phyloP scores from a whole-genome alignment of 1,284 basidiomycete genomes.

The Leccinum insolens region DNA sequence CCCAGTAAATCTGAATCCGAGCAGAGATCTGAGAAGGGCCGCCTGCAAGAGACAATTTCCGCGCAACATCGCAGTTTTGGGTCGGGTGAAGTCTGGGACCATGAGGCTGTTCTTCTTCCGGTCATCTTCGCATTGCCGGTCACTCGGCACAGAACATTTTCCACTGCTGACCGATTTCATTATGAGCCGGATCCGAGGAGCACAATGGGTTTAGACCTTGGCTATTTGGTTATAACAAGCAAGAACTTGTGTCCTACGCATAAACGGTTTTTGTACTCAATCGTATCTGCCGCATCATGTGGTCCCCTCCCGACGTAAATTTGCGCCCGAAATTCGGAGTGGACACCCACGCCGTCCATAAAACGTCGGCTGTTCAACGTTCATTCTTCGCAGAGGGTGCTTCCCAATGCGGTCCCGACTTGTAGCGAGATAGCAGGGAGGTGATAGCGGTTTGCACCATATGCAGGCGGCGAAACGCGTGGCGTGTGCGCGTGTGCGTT shows the following conservation, averaged over 20 bases:
- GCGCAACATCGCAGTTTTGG: neutral
- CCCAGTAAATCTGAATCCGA: neutral
- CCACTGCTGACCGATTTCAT: constrained; percentile 1
- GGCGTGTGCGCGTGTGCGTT: neutral
- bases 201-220: neutral
- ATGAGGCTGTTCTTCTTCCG: constrained; percentile 3
- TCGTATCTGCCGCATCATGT: neutral
- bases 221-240: neutral
- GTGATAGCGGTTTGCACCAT: constrained; percentile 4
- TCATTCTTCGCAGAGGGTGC: constrained; percentile 1
- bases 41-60: constrained; percentile 3
- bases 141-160: neutral
- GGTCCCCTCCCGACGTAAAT: constrained; percentile 1
- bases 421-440: neutral
- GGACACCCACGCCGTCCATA: neutral
- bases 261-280: neutral
- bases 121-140: neutral
- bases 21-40: constrained; percentile 6
- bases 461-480: constrained; percentile 1
- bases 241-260: neutral
- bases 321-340: neutral
- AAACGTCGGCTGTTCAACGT: too few relatives aligned
- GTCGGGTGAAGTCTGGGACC: neutral
- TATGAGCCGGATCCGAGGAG: neutral
- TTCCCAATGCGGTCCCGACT: neutral